These are phyloP conservation scores for Mallotus nudiflorus DNA, from an alignment of 345 rosid genomes.

Conservation along the genomic window DNA sequence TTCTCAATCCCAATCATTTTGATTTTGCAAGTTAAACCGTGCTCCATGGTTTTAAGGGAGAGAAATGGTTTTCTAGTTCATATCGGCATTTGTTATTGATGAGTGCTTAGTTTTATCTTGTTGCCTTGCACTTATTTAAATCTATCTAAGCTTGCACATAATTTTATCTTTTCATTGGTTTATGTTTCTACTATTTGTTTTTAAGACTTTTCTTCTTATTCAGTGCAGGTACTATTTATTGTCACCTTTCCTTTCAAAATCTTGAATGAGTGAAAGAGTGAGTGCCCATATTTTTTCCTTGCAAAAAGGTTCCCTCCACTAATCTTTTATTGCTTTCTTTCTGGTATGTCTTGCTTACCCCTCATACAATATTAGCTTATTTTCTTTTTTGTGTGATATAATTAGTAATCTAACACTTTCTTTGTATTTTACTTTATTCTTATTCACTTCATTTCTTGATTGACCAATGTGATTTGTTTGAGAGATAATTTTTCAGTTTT, in stretches of 20 bases:
- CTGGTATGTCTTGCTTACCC: conserved; percentile 34
- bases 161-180: conserved; percentile 1
- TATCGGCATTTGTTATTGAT: too few species aligned
- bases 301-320: conserved; percentile 8
- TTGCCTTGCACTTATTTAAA: too few species aligned
- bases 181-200: too few species aligned
- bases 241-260: conserved; percentile 25
- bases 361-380: not conserved
- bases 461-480: conserved; percentile 17
- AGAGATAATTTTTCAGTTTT: conserved; percentile 28
- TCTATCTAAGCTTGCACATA: too few species aligned
- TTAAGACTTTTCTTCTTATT: conserved; percentile 45
- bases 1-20: too few species aligned
- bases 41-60: too few species aligned
- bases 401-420: not conserved
- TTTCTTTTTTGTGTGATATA: too few species aligned
- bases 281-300: conserved; percentile 24
- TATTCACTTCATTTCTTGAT: conserved; percentile 18
- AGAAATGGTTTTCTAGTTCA: too few species aligned
- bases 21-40: too few species aligned
- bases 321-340: conserved; percentile 15
- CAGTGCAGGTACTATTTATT: conserved; percentile 30
- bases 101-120: too few species aligned
- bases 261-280: conserved; percentile 10
- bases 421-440: not conserved